These are phyloP conservation scores for Starmerella floricola DNA, from an alignment of 805 yeast species.

Conservation along the genomic window DNA sequence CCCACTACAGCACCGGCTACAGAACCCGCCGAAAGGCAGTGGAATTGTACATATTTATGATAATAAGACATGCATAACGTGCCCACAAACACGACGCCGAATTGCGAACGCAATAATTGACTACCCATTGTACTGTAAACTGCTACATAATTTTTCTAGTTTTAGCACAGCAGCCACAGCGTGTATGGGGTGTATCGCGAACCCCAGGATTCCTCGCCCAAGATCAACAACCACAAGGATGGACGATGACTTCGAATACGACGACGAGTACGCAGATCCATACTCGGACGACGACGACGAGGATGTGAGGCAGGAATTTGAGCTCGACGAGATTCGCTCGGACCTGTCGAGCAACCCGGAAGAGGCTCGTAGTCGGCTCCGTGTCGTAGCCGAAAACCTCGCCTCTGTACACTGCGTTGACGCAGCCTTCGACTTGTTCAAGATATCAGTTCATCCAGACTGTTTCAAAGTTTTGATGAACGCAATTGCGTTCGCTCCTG, in stretches of 20 bases:
- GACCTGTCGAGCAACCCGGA: background rate
- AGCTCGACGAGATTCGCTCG: slow-evolving; percentile 9
- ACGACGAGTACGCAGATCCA: slow-evolving; percentile 11
- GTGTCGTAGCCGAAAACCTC: slow-evolving; percentile 1
- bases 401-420: background rate
- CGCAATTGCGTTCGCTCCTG: background rate
- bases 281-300: slow-evolving; percentile 32
- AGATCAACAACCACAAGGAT: background rate
- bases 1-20: no score
- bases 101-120: no score
- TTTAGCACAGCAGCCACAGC: background rate
- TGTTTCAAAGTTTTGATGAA: background rate
- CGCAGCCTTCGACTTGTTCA: slow-evolving; percentile 9
- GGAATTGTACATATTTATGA: no score
- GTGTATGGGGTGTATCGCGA: background rate
- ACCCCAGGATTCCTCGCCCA: background rate
- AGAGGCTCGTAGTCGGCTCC: slow-evolving; percentile 1
- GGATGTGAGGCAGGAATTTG: slow-evolving; percentile 18
- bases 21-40: no score
- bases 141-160: background rate
- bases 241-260: slow-evolving; percentile 14
- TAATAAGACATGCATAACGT: no score
- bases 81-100: no score
- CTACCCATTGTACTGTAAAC: no score
- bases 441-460: background rate